phyloP scores from a whole-genome alignment of 2,329 filamentous ascomycete genomes.

The Ophiosphaerella herpotricha region DNA sequence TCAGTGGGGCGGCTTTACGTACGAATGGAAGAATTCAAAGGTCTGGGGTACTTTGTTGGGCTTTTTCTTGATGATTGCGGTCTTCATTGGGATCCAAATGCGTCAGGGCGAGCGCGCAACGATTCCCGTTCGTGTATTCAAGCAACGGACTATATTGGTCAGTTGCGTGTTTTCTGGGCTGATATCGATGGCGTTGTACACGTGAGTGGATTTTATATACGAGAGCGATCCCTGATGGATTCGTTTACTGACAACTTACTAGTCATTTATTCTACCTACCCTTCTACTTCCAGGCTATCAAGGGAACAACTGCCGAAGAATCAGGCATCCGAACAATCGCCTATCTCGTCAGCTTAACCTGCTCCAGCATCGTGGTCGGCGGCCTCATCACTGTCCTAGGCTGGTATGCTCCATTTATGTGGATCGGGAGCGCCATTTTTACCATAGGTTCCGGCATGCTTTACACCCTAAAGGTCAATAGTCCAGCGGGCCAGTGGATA shows the following conservation, averaged over 20 bases:
- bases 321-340: slow-evolving; percentile 43
- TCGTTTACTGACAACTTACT: neutral
- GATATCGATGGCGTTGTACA: slow-evolving; percentile 46
- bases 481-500: slow-evolving; percentile 41
- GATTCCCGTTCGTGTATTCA: slow-evolving; percentile 39
- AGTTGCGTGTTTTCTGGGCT: slow-evolving; percentile 42
- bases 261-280: slow-evolving; percentile 47
- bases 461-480: slow-evolving; percentile 39
- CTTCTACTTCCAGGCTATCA: slow-evolving; percentile 52
- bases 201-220: slow-evolving; percentile 20
- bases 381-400: slow-evolving; percentile 33
- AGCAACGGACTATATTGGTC: slow-evolving; percentile 41
- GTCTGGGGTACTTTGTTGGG: slow-evolving; percentile 58
- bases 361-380: slow-evolving; percentile 33
- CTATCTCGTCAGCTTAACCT: slow-evolving; percentile 37
- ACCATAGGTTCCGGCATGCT: slow-evolving; percentile 46
- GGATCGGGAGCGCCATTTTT: slow-evolving; percentile 41
- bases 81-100: slow-evolving; percentile 48
- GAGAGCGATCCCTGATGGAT: no score
- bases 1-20: slow-evolving; percentile 49
- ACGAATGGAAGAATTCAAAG: slow-evolving; percentile 54
- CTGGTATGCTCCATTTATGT: slow-evolving; percentile 46
- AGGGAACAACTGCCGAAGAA: slow-evolving; percentile 46
- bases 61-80: slow-evolving; percentile 52
- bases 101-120: slow-evolving; percentile 37